These are phyloP conservation scores for Uncinocarpus reesii DNA, from an alignment of 2,329 filamentous ascomycete species.

Conservation along the genomic window DNA sequence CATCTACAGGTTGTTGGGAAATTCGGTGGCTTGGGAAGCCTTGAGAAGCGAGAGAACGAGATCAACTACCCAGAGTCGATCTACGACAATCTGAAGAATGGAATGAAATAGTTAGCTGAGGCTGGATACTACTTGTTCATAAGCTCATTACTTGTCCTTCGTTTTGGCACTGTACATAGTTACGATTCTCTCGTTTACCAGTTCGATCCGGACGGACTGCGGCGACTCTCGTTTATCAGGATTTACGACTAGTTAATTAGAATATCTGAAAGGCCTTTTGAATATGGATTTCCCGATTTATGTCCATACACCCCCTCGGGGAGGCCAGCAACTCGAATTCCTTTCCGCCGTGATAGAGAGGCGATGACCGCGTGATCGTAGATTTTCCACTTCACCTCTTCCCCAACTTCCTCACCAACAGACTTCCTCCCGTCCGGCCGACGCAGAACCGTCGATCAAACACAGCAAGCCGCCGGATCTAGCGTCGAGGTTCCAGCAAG, in stretches of 20 bases:
- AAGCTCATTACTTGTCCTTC: not conserved
- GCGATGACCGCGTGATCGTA: no score
- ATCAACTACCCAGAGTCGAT: slow-evolving; percentile 14
- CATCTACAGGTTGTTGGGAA: slow-evolving; percentile 10
- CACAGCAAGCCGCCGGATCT: no score
- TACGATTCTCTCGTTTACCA: not conserved
- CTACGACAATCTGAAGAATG: slow-evolving; percentile 16
- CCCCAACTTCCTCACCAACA: not conserved
- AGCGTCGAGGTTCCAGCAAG: no score
- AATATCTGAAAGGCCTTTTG: no score
- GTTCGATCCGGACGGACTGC: no score
- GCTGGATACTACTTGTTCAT: not conserved
- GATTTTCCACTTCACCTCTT: not conserved
- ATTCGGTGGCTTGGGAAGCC: slow-evolving; percentile 5
- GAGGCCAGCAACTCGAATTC: no score
- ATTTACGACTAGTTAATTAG: no score
- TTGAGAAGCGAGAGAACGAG: slow-evolving; percentile 15
- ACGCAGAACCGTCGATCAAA: not conserved
- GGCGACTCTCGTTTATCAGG: no score
- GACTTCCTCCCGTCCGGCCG: slow-evolving; percentile 3
- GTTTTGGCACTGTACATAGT: not conserved
- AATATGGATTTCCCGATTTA: no score
- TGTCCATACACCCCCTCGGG: no score
- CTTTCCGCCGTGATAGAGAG: no score
- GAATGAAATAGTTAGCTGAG: not conserved